Percentiles rank a stretch among this genome's conserved stretches.
phyloP scores from a whole-genome alignment of 2,329 filamentous ascomycete species.

The Madurella mycetomatis region DNA sequence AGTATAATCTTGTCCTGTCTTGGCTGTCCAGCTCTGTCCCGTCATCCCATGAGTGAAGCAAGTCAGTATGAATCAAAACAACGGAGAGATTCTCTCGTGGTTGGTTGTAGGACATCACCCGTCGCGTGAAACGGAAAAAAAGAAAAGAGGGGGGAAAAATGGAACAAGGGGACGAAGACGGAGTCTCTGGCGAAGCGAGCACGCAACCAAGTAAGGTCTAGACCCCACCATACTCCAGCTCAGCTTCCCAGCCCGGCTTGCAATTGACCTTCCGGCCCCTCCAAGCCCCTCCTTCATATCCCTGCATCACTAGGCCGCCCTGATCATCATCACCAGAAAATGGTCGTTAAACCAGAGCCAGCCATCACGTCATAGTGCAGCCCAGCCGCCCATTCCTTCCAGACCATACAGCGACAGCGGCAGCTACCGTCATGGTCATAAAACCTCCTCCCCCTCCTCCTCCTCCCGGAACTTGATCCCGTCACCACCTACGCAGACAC shows the following conservation, averaged over 20 bases:
- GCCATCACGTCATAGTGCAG: too few species aligned
- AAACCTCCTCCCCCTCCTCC: constrained; percentile 51
- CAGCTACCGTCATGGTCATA: constrained; percentile 23
- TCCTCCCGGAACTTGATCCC: constrained; percentile 58
- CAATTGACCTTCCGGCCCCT: not conserved
- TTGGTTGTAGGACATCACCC: not conserved
- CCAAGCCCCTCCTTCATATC: not conserved
- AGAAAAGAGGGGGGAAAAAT: too few species aligned
- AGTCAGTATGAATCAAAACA: not conserved
- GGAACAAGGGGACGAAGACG: not conserved
- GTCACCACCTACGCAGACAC: constrained; percentile 64
- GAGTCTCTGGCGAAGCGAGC: not conserved
- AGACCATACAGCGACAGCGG: not conserved
- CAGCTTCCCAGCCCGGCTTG: not conserved
- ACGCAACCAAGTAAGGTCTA: not conserved
- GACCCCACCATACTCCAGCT: not conserved
- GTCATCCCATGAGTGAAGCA: not conserved
- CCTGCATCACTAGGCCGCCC: too few species aligned
- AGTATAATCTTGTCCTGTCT: too few species aligned
- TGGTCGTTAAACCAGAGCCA: too few species aligned
- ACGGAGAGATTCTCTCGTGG: not conserved
- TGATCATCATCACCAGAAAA: too few species aligned
- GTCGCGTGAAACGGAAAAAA: not conserved
- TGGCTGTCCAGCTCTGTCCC: not conserved
- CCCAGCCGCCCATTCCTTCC: too few species aligned